Base-by-base conservation (phyloP, 176 grass and related monocot species). In the Saccharum officinarum region DNA sequence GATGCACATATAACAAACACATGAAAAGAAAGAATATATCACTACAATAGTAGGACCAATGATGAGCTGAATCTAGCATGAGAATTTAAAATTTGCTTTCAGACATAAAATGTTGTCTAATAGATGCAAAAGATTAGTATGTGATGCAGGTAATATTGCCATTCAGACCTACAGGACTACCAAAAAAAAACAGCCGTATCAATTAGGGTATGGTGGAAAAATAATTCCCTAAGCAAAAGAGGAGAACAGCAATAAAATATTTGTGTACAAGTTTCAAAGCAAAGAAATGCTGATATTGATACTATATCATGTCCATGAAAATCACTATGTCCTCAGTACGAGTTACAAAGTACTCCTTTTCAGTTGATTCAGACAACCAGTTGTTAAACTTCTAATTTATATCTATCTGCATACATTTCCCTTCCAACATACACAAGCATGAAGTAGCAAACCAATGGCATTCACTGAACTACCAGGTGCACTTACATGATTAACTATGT, bases 401-500 rank as follows among this genome's bases (percentile, higher is more conserved):
- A 73, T 74, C 10, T 41, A 45, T 44, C 65, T 34, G 22, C 76
- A 47, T 37, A 7, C 28, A 85, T 57, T 79, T 84, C 12, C 20
- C 80, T 75, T 80, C 71, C 77, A 86, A 66, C 15, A 68, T 75
- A 66, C 57, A 59, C 57, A 50, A 86, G 22, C 39, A 83, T 47
- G 18, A 23, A 52, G 49, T 61, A 74, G 25, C 18, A 83, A 52
- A 60, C 22, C 15, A 47, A 49, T n/a, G 6, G 20, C 64, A 81
- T 52, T 25, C 22, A 73, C 18, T 60, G 20, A 78, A 52, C 80
- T 80, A 15, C n/a, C 17, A 88, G 10, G 20, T 84, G 47, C 23
- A 73, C 93, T 89, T 94, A 95, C 96, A 94, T 98, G 87, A 86
- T 88, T 88, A 61, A 89, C 94, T 68, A 98, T 94, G 39, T 93